Evolutionary conservation across 352 stramenopile species (phyloP), one percentile per base, ranked within the genome.

Genomic region (Phytopythium helicoides): DNA sequence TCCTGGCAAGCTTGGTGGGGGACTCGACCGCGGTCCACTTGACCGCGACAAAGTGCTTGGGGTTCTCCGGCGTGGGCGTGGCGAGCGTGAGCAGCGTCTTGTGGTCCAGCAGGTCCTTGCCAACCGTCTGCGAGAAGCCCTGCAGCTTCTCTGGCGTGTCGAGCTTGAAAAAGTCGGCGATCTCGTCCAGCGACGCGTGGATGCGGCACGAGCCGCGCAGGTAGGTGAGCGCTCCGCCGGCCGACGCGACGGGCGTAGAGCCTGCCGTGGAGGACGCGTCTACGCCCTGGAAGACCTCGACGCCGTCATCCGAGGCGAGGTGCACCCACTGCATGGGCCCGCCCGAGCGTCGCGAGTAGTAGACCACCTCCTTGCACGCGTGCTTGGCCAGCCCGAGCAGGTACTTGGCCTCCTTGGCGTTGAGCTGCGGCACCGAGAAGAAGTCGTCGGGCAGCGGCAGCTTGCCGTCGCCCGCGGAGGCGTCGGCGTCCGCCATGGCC

Each of bases 361-460:
- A 92, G 19, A 94, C 80, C 9, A 94, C 84, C 54, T 94, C 83
- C 60, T 91, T 94, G 57, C 84, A 94, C 3, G 84, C 76, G 40
- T 77, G 79, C 49, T 91, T 91, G 6, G 81, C 84, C 10, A 92
- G 61, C 3, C 73, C 71, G 0, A 91, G 42, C 11, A 91, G 66
- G 56, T 88, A 87, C 48, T 84, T 80, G 28, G 57, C 73, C 49
- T 91, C 84, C 47, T 86, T 87, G 14, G 12, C 19, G 58, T 67
- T 89, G 18, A 94, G 65, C 39, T 67, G 51, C 25, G 83, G 81
- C 35, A 71, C 66, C 6, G 67, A 56, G 62, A 94, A 94, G 48
- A 77, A 92, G 56, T 87, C 72, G 39, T 86, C 71, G 0, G 83
- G 66, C 15, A 94, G 54, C 21, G 83, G 83, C 44, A 94, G 58